Percentiles rank a stretch among this genome's conserved stretches.
These are phyloP conservation scores for Triangularia setosa DNA, from an alignment of 2,329 filamentous ascomycete genomes.

Conservation along the genomic window DNA sequence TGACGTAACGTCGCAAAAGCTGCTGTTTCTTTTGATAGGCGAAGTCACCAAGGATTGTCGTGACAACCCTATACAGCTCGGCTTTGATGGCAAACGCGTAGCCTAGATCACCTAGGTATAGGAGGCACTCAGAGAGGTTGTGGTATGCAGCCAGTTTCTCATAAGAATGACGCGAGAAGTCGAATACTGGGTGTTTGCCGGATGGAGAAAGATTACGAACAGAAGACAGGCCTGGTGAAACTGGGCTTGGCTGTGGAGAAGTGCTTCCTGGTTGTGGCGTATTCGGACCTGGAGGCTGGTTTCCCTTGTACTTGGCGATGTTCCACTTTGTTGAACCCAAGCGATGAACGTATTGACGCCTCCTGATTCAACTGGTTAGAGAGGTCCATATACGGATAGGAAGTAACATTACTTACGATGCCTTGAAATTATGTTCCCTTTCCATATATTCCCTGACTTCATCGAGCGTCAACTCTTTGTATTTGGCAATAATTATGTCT, in stretches of 20 bases:
- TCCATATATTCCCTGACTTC: constrained; percentile 15
- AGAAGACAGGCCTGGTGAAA: not conserved
- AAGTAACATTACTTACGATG: not conserved
- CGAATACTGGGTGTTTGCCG: too few relatives aligned
- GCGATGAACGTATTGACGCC: constrained; percentile 18
- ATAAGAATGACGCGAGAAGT: not conserved
- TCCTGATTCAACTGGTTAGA: constrained; percentile 8
- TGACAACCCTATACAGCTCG: not conserved
- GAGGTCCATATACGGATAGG: not conserved
- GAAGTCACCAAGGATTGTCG: not conserved
- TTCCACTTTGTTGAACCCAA: constrained; percentile 12
- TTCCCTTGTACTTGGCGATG: constrained; percentile 14
- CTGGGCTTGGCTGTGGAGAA: not conserved
- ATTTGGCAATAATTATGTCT: not conserved
- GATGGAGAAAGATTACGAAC: too few relatives aligned
- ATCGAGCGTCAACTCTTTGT: constrained; percentile 1
- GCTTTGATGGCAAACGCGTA: constrained; percentile 8
- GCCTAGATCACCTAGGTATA: constrained; percentile 9
- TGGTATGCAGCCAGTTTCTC: not conserved
- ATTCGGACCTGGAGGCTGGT: not conserved
- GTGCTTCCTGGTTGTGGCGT: not conserved
- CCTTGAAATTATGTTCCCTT: not conserved
- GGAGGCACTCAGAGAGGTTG: constrained; percentile 12
- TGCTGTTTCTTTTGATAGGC: not conserved
- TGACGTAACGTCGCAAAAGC: not conserved